phyloP scores from a whole-genome alignment of 2,329 filamentous ascomycete species.

The Cladorrhinum sp. region DNA sequence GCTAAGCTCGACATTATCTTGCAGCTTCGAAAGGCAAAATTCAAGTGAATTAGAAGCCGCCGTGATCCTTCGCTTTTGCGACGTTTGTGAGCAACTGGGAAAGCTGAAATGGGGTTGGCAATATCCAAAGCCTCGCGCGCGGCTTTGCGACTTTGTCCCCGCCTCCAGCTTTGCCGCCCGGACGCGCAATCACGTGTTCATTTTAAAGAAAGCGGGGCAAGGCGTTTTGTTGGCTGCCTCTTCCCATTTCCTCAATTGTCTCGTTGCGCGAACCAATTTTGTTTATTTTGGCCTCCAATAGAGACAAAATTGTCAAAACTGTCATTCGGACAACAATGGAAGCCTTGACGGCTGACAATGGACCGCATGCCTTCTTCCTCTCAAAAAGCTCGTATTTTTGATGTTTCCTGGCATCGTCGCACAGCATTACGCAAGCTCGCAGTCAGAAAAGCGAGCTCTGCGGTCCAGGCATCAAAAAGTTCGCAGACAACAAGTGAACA shows the following conservation, averaged over 20 bases:
- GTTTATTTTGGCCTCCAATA: too few species aligned
- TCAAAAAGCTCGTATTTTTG: not conserved
- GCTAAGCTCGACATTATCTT: constrained; percentile 20
- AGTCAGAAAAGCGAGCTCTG: not conserved
- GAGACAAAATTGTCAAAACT: too few species aligned
- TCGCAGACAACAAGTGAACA: too few species aligned
- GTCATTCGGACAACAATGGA: too few species aligned
- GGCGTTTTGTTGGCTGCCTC: not conserved
- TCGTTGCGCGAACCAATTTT: too few species aligned
- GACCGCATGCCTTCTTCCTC: not conserved
- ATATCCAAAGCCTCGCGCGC: not conserved
- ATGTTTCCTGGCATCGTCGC: not conserved
- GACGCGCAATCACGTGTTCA: constrained; percentile 3
- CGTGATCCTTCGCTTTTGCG: constrained; percentile 5
- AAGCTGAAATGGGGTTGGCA: not conserved
- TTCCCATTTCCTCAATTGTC: not conserved
- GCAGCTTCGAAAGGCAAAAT: not conserved
- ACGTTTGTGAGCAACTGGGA: not conserved
- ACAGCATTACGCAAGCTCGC: not conserved
- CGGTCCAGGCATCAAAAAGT: not conserved
- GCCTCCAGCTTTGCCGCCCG: not conserved
- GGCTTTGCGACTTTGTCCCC: constrained; percentile 3
- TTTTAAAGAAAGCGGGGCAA: not conserved
- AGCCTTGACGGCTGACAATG: not conserved
- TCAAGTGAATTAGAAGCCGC: too few species aligned